Evolutionary conservation across 805 yeast genomes (phyloP).

Genomic region (Nakazawaea sp.): DNA sequence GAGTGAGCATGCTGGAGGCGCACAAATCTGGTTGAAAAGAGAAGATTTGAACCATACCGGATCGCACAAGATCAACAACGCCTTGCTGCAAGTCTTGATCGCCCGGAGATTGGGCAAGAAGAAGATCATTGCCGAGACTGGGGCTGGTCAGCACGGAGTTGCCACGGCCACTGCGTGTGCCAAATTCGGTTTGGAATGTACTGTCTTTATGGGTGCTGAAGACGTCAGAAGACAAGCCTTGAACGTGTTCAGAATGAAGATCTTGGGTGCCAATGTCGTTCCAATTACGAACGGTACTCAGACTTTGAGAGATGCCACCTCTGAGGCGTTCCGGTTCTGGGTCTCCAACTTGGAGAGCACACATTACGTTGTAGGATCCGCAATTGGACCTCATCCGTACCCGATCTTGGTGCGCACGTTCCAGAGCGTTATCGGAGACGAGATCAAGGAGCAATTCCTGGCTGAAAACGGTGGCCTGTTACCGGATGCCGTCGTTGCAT

Average conservation of each 20-base stretch:
- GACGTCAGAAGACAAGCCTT: slow-evolving; percentile 98
- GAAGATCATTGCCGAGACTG: slow-evolving; percentile 81
- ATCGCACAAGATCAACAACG: slow-evolving; percentile 81
- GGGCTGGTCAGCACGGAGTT: slow-evolving; percentile 93
- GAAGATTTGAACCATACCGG: slow-evolving; percentile 93
- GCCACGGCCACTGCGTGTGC: slow-evolving; percentile 93
- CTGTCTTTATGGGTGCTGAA: slow-evolving; percentile 98
- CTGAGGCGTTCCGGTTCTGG: slow-evolving; percentile 96
- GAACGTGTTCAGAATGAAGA: slow-evolving; percentile 95
- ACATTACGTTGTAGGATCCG: slow-evolving; percentile 95
- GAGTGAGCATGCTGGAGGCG: slow-evolving; percentile 88
- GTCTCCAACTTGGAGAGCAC: slow-evolving; percentile 80
- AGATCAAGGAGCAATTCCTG: slow-evolving; percentile 86
- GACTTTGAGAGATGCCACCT: slow-evolving; percentile 95
- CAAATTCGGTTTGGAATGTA: slow-evolving; percentile 87
- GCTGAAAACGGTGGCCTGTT: slow-evolving; percentile 71
- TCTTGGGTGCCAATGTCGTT: slow-evolving; percentile 91
- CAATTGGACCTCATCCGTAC: slow-evolving; percentile 99
- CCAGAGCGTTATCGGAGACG: slow-evolving; percentile 95
- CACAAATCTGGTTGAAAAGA: slow-evolving; percentile 95
- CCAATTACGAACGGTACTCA: slow-evolving; percentile 93
- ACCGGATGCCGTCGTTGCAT: slow-evolving; percentile 93
- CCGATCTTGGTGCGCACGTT: slow-evolving; percentile 97
- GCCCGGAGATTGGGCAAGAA: slow-evolving; percentile 76
- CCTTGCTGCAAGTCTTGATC: slow-evolving; percentile 72